Conservation (phyloP, 495 filamentous ascomycete species). For the Aspergillus cavernicola region DNA sequence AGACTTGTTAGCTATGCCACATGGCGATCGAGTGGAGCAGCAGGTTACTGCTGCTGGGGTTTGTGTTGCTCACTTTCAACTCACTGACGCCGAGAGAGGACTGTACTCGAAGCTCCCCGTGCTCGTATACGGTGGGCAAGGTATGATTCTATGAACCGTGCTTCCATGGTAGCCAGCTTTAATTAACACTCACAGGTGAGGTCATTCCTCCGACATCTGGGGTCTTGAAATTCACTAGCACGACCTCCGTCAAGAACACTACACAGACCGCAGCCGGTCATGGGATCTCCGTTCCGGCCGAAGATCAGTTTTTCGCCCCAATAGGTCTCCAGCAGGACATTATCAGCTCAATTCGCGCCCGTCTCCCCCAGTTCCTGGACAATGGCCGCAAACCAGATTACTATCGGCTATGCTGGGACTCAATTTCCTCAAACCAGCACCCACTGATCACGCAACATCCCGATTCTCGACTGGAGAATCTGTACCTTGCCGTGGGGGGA, state of each 20-base stretch:
- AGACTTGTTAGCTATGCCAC: constrained; percentile 28
- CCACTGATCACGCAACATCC: constrained; percentile 52
- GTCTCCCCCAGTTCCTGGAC: constrained; percentile 21
- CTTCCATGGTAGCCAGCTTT: no score
- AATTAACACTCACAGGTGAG: constrained; percentile 19
- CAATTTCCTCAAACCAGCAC: constrained; percentile 40
- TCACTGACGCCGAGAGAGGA: constrained; percentile 25
- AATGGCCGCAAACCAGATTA: constrained; percentile 21
- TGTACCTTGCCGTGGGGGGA: constrained; percentile 47
- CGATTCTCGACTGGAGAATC: constrained; percentile 25
- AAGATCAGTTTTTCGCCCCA: constrained; percentile 17
- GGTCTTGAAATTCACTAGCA: constrained; percentile 37
- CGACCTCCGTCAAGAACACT: constrained; percentile 30
- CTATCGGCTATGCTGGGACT: constrained; percentile 31
- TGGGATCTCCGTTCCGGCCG: constrained; percentile 28
- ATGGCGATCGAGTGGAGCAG: constrained; percentile 25
- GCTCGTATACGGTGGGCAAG: constrained; percentile 33
- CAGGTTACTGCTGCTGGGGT: constrained; percentile 39
- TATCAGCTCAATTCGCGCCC: constrained; percentile 11
- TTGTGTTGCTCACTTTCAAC: constrained; percentile 35
- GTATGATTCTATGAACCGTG: constrained; percentile 10
- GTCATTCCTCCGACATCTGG: constrained; percentile 31
- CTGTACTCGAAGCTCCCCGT: constrained; percentile 34
- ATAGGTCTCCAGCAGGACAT: constrained; percentile 11
- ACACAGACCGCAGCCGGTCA: constrained; percentile 26